Conservation (phyloP, 805 yeast species). For the Naumovozyma dairenensis region DNA sequence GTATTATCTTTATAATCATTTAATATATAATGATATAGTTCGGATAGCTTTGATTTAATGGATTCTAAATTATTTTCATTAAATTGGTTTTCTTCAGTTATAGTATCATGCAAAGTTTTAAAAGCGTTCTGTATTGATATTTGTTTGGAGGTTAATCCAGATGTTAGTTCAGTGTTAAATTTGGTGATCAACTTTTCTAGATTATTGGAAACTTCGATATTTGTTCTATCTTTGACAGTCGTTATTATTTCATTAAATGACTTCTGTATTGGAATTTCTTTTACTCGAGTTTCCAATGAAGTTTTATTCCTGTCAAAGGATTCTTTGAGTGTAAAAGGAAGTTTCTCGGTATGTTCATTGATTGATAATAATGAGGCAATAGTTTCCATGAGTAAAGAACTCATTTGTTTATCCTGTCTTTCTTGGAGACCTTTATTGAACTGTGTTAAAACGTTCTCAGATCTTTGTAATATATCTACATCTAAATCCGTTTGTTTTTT, state of each 20-base stretch:
- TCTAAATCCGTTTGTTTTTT: conserved; percentile 6
- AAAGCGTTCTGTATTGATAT: background rate
- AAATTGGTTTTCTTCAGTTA: background rate
- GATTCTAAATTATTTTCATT: background rate
- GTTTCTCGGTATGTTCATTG: background rate
- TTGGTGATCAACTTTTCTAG: background rate
- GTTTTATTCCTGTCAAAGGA: background rate
- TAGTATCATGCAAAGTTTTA: background rate
- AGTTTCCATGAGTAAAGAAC: background rate
- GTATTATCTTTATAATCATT: conserved; percentile 7
- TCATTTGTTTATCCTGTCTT: background rate
- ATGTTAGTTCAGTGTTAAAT: background rate
- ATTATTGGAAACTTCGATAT: background rate
- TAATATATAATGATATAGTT: conserved; percentile 3
- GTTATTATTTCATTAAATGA: background rate
- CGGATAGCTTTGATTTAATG: background rate
- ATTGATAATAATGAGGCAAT: background rate
- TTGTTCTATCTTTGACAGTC: background rate
- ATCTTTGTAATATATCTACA: conserved; percentile 1
- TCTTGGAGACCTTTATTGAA: background rate
- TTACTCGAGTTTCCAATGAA: background rate
- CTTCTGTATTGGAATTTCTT: background rate
- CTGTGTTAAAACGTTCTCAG: conserved; percentile 1
- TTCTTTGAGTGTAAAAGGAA: background rate
- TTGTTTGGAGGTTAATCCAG: background rate